Evolutionary conservation across 139 green algal species (phyloP), one percentile per base, ranked within the genome.

Genomic region (Chlorella sp.): DNA sequence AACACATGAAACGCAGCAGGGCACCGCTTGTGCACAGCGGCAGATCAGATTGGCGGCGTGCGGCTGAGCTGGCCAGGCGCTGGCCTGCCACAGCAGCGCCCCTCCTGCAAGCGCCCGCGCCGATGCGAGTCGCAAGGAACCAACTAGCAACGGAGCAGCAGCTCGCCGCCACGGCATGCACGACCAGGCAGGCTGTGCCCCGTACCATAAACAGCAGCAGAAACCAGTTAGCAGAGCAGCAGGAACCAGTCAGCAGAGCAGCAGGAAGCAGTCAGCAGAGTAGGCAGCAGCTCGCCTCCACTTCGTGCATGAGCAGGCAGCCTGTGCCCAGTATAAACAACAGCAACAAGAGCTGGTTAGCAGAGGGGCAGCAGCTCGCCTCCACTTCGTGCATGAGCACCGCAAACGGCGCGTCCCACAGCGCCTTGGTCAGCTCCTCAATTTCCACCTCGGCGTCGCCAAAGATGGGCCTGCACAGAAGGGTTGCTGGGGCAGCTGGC

Each of bases 401-500:
- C 2, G 74, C 88, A 67, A 90, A 90, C 5, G 88, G 88, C 1
- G 88, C 88, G 25, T 91, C 60, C 78, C 83, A 91, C 41, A 91
- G 60, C 34, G 56, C 36, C 73, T 82, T 69, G 13, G 88, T 82
- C 55, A 87, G 78, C 4, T 91, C 78, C 25, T 80, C 20, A 9
- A 91, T 90, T 63, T 88, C 82, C 15, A 85, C 6, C 44, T 90
- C 84, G 13, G 51, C 51, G 23, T 47, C 81, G 34, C 82, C 78
- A 64, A 91, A 70, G 20, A 91, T 87, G 60, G 85, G 82, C 78
- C 88, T 90, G 88, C 81, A 32, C 0, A 5, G 51, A 23, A 39
- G 9, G 15, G n/a, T n/a, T n/a, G n/a, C n/a, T n/a, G n/a, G n/a
- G n/a, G n/a, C n/a, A n/a, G n/a, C n/a, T n/a, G n/a, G n/a, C n/a